Evolutionary conservation across 2,329 filamentous ascomycete genomes (phyloP), one percentile per base, ranked within the genome.

Genomic region (Trichoderma sp.): DNA sequence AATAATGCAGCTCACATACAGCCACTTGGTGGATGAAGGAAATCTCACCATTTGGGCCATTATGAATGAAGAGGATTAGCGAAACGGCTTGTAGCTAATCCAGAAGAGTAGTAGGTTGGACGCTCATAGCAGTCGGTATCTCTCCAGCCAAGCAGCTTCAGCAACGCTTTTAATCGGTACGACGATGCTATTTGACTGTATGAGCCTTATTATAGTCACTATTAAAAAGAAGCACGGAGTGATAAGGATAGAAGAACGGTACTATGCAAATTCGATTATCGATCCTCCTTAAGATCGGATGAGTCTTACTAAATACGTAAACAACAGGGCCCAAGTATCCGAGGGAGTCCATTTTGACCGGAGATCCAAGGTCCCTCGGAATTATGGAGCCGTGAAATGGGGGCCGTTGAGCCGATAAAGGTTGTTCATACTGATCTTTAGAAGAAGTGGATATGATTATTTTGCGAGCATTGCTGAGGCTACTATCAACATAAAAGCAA

Each of bases 151-250:
- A 12, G n/a, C 5, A 45, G 6, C 9, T 12, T 45, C 2, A n/a
- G 39, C 39, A n/a, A 17, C 8, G 9, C n/a, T 45, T 1, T 5
- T 19, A 10, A 2, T 19, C 1, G 8, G 39, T 42, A 19, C n/a
- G 39, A 19, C n/a, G 39, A 19, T 45, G 7, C 12, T 10, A 45
- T 19, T 45, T 5, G 19, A 19, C n/a, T 4, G 4, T 19, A 19
- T 1, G 1, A 2, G n/a, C 39, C 12, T 45, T 19, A 8, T 9
- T 12, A 0, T 1, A 9, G 10, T 17, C 4, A 45, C 19, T 2
- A 45, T 45, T 19, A 8, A 19, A n/a, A 2, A 12, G 39, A 45
- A 19, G 9, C n/a, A 1, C 0, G 19, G 1, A 10, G 4, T 45
- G 1, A 4, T 4, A n/a, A 19, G 9, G n/a, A 45, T 19, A 45